Percentiles rank a stretch among this genome's conserved stretches.
Conservation (phyloP, 2,329 filamentous ascomycete genomes). For the Ambrosiella beaveri region DNA sequence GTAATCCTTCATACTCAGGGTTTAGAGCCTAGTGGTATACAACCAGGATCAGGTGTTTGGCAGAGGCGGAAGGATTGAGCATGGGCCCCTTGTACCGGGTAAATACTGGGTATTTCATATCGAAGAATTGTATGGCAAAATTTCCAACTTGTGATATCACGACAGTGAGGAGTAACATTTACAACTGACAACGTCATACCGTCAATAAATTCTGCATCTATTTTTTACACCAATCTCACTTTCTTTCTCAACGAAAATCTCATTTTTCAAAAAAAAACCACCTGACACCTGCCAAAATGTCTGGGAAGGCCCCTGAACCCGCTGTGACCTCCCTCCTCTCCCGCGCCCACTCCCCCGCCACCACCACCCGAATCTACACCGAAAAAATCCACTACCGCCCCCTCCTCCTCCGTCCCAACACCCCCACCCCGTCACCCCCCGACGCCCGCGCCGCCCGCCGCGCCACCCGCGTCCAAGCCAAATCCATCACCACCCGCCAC, state of each 20-base stretch:
- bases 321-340: conserved; percentile 49
- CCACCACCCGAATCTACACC: conserved; percentile 52
- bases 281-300: conserved; percentile 18
- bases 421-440: conserved; percentile 37
- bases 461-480: conserved; percentile 29
- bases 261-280: not conserved
- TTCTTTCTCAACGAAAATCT: not conserved
- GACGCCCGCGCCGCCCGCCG: conserved; percentile 41
- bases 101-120: not conserved
- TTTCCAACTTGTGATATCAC: too few relatives aligned
- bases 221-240: not conserved
- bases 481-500: conserved; percentile 19
- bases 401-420: conserved; percentile 60
- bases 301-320: conserved; percentile 14
- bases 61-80: not conserved
- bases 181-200: too few relatives aligned
- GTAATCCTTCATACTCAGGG: too few relatives aligned
- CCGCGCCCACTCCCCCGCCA: conserved; percentile 62
- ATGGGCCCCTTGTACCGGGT: conserved; percentile 8
- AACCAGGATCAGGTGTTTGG: not conserved
- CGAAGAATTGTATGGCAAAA: too few relatives aligned
- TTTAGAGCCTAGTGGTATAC: not conserved
- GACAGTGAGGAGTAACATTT: too few relatives aligned
- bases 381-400: conserved; percentile 74
- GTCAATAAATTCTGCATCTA: not conserved